phyloP scores from a whole-genome alignment of 129 eudicot species.

The Pulicaria dysenterica region DNA sequence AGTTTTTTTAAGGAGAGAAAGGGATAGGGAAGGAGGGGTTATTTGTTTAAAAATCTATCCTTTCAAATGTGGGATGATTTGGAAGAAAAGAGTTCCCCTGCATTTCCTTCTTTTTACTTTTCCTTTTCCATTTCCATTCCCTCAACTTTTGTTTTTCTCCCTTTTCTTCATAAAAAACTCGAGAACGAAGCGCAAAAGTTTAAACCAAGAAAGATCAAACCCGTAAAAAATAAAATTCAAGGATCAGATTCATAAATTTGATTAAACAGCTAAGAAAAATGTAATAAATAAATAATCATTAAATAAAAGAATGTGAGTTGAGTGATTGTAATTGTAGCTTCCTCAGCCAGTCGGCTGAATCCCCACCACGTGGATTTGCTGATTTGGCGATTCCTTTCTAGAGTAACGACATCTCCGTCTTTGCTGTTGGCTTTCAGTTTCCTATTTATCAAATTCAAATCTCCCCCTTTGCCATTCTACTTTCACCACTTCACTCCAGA shows the following conservation, averaged over 20 bases:
- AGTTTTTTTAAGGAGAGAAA: too few relatives aligned
- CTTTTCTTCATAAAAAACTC: too few relatives aligned
- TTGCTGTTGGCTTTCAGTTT: constrained; percentile 22
- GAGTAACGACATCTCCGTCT: constrained; percentile 28
- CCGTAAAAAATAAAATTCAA: neutral
- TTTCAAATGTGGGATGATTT: too few relatives aligned
- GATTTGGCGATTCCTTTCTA: constrained; percentile 33
- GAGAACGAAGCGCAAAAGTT: too few relatives aligned
- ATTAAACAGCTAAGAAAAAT: neutral
- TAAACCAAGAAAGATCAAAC: too few relatives aligned
- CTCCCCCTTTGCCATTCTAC: neutral
- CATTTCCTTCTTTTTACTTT: too few relatives aligned
- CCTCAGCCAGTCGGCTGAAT: constrained; percentile 26
- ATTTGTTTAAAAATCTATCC: too few relatives aligned
- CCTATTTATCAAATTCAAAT: constrained; percentile 15
- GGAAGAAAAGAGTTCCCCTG: too few relatives aligned
- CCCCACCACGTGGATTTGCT: constrained; percentile 41
- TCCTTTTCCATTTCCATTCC: too few relatives aligned
- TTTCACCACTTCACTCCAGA: constrained; percentile 23
- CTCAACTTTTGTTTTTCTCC: too few relatives aligned
- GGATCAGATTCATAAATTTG: neutral
- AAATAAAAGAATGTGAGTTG: neutral
- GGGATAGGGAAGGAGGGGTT: too few relatives aligned
- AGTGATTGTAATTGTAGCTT: constrained; percentile 2
- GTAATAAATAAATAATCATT: too few relatives aligned